Evolutionary conservation across 495 filamentous ascomycete genomes (phyloP), one percentile per base, ranked within the genome.

Genomic region (Terfezia boudieri): DNA sequence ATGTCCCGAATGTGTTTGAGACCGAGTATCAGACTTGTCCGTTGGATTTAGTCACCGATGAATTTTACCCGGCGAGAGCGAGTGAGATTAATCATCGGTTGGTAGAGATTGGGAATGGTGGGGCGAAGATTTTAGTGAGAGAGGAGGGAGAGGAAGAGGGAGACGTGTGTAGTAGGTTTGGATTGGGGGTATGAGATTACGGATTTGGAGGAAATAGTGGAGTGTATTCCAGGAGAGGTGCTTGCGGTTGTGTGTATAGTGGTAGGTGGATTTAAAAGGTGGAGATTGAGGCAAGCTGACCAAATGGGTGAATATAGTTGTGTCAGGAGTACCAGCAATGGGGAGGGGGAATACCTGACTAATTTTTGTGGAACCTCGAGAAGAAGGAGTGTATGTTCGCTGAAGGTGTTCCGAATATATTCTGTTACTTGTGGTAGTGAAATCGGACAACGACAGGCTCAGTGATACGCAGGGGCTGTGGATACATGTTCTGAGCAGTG

Each of bases 381-480:
- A 53, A 51, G 57, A 64, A 60, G 32, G 85, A 61, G n/a, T 61
- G 59, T 50, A 61, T 61, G 59, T 61, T 60, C 20, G 59, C 57
- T 8, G 59, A 60, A 60, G 59, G 59, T 54, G 52, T 8, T 16
- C 17, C 41, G 16, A 9, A 16, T 20, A 23, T 35, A 5, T 32
- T 35, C 23, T 26, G 14, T 10, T 26, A 26, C 36, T n/a, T 10
- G 50, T 17, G 38, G 16, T 35, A 63, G 61, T 64, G 26, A 64
- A 64, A 53, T 64, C 61, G 9, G 60, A 86, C 69, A 95, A 94
- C 71, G 90, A 98, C 72, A 77, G 86, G 36, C 71, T 98, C 63
- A 94, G 89, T 68, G 90, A 98, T 73, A 92, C 87, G 36, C 90
- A 98, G 69, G 74, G 90, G 59, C 71, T 98, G 41, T 98, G 90